Evolutionary conservation across 441 rosid species (phyloP), one percentile per base, ranked within the genome.

Genomic region (Populus hybrid): DNA sequence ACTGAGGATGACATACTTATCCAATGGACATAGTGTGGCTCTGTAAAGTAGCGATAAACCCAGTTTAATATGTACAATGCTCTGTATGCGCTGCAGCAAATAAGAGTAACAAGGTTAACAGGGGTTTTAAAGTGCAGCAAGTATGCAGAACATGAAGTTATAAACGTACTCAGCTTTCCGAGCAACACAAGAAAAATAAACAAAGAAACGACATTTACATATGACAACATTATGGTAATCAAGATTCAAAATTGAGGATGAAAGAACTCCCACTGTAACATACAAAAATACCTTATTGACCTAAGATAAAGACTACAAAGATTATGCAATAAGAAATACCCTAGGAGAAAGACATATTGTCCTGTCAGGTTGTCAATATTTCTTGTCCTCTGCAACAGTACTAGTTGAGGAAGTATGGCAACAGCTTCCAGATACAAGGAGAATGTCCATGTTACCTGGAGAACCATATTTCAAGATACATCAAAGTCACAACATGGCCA

Each of bases 311-410:
- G 42, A 53, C 69, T 67, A 63, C 50, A 18, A 61, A 14, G 65
- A 68, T 18, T 23, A 18, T 56, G 56, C 11, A 29, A 24, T 42
- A 64, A 67, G 45, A 53, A 2, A 21, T 88, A 90, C 94, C 94
- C 94, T 1, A 89, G 94, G 64, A 90, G 90, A 78, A 90, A 86
- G 7, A 90, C 82, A 76, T 90, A 90, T 84, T 90, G 89, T 77
- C 94, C 92, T 0, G 91, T 90, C 85, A 90, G 82, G 87, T 90
- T 89, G 77, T 89, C 94, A 68, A 89, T 90, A 73, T 90, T 90
- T 83, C 89, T 89, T 20, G 92, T 89, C 80, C 91, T 82, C 80
- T 90, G 92, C 79, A 90, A 68, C 82, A 89, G 69, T 71, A 90
- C 90, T 64, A 90, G 88, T 86, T 90, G 90, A 77, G 92, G 91